Evolutionary conservation across 2,329 filamentous ascomycete species (phyloP).

Genomic region (Cladophialophora psammophila): DNA sequence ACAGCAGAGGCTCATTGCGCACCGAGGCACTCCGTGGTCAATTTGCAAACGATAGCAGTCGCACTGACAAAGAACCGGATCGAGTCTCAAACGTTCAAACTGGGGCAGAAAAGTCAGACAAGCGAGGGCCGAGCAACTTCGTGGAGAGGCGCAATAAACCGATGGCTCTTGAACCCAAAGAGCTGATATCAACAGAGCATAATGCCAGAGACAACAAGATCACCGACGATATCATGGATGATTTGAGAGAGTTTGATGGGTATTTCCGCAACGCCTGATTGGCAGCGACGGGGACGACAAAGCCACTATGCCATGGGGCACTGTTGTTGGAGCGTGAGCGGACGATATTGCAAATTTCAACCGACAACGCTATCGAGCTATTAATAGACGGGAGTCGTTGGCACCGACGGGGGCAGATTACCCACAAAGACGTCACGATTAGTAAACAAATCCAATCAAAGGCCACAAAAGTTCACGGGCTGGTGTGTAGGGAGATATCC

Average conservation of each 20-base stretch:
- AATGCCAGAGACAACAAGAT: neutral
- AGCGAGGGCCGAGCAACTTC: neutral
- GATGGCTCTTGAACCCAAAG: neutral
- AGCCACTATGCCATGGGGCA: neutral
- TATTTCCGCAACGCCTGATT: conserved; percentile 1
- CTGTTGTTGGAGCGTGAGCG: neutral
- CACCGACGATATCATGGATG: conserved; percentile 11
- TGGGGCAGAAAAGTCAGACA: neutral
- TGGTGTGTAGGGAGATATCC: neutral
- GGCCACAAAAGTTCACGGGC: neutral
- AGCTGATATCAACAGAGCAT: neutral
- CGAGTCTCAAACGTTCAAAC: neutral
- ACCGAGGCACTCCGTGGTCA: neutral
- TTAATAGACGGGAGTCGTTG: neutral
- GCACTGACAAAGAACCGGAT: neutral
- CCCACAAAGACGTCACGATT: neutral
- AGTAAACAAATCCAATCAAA: neutral
- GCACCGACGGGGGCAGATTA: neutral
- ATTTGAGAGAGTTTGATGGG: conserved; percentile 19
- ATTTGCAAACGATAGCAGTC: neutral
- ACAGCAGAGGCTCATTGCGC: neutral
- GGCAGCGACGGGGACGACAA: neutral
- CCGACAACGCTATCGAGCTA: neutral
- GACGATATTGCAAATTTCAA: neutral
- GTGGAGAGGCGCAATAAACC: neutral